These are phyloP conservation scores for Apiotrichum brassicae DNA, from an alignment of 1,284 basidiomycete species.

Conservation along the genomic window DNA sequence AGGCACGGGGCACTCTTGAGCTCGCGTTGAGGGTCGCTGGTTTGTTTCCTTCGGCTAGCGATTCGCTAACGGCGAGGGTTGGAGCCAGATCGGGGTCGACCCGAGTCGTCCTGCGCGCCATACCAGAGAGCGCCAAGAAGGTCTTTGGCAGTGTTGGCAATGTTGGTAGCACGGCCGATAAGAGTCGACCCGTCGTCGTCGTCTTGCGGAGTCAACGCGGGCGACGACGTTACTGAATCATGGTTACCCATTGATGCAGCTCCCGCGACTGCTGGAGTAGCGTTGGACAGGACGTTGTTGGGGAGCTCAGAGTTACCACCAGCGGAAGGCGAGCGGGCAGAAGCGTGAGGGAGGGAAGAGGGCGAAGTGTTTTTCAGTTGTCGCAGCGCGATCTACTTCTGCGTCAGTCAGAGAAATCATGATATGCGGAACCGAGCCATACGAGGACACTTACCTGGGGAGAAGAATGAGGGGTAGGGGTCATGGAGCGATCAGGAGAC, in stretches of 20 bases:
- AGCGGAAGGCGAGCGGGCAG: constrained; percentile 9
- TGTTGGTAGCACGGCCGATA: constrained; percentile 45
- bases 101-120: constrained; percentile 20
- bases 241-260: neutral
- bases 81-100: neutral
- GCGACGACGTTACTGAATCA: neutral
- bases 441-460: constrained; percentile 40
- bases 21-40: neutral
- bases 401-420: constrained; percentile 21
- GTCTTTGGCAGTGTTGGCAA: constrained; percentile 47
- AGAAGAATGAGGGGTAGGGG: constrained; percentile 48
- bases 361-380: constrained; percentile 43
- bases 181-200: constrained; percentile 40
- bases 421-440: neutral
- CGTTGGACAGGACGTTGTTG: neutral
- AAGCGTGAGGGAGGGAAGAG: constrained; percentile 38
- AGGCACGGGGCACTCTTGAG: neutral
- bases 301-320: neutral
- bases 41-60: too few species aligned
- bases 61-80: too few species aligned
- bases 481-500: constrained; percentile 37
- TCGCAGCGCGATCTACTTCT: constrained; percentile 40
- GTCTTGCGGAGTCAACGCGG: constrained; percentile 16
- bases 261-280: neutral
- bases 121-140: constrained; percentile 47